A percentile compares a stretch with the other conserved stretches of the same genome.
Conservation (phyloP, 1,284 basidiomycete species). For the Apiotrichum veenhuisii region DNA sequence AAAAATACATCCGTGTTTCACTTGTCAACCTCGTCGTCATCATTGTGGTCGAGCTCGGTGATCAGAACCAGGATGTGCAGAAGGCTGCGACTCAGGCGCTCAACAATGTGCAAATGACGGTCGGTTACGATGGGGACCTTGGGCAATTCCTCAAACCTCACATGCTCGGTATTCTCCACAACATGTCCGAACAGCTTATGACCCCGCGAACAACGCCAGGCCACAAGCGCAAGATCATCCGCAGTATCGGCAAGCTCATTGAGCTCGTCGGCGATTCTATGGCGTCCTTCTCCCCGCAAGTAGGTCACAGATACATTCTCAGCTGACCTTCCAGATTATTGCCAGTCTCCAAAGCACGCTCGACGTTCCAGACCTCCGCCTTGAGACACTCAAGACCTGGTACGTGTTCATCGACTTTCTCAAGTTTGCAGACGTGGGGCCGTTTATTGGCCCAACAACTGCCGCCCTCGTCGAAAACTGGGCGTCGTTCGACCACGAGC, state of each 20-base stretch:
- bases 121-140: constrained; percentile 49
- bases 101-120: constrained; percentile 61
- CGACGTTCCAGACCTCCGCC: constrained; percentile 62
- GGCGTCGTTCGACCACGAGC: constrained; percentile 58
- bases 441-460: constrained; percentile 81
- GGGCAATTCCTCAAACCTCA: constrained; percentile 64
- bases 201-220: constrained; percentile 65
- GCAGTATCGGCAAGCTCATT: constrained; percentile 74
- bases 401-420: constrained; percentile 70
- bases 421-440: constrained; percentile 67
- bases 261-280: constrained; percentile 67
- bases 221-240: constrained; percentile 69
- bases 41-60: constrained; percentile 70
- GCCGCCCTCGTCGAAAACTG: constrained; percentile 80
- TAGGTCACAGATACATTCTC: constrained; percentile 40
- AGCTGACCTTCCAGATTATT: constrained; percentile 66
- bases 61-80: constrained; percentile 59
- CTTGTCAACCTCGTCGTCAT: constrained; percentile 66
- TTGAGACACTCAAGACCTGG: constrained; percentile 80
- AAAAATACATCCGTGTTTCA: constrained; percentile 57
- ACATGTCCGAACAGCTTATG: constrained; percentile 73
- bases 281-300: constrained; percentile 76
- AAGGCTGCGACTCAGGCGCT: constrained; percentile 53
- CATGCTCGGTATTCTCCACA: constrained; percentile 75
- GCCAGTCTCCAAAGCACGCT: constrained; percentile 92